Evolutionary conservation across 352 stramenopile species (phyloP).

Genomic region (Globisporangium abappressorium): DNA sequence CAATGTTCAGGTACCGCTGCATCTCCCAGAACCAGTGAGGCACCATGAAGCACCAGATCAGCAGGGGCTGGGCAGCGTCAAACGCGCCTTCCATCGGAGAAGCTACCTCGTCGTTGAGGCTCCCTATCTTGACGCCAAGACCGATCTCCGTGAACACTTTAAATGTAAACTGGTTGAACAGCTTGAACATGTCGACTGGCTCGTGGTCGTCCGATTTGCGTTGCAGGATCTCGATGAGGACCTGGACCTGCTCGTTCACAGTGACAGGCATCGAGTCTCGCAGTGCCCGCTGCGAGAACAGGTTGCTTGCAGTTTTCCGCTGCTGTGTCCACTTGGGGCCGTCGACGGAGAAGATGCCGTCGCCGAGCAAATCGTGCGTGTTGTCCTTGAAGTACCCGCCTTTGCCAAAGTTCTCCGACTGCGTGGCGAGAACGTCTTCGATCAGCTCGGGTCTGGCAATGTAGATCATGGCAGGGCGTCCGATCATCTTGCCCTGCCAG

Average conservation of each 20-base stretch:
- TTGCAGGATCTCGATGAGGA: conserved; percentile 24
- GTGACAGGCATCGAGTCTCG: conserved; percentile 17
- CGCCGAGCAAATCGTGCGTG: no score
- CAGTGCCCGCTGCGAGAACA: conserved; percentile 29
- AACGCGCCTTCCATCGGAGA: no score
- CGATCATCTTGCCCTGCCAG: neutral
- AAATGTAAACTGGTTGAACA: conserved; percentile 49
- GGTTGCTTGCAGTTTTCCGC: conserved; percentile 25
- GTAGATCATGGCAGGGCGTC: neutral
- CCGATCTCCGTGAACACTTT: conserved; percentile 46
- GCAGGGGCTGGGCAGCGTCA: no score
- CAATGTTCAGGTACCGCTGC: conserved; percentile 26
- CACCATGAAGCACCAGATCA: no score
- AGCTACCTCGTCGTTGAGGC: neutral
- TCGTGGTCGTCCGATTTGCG: conserved; percentile 1
- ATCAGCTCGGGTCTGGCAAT: neutral
- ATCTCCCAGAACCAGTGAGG: no score
- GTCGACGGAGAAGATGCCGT: conserved; percentile 23
- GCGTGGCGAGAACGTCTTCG: neutral
- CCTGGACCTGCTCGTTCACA: conserved; percentile 21
- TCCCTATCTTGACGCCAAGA: conserved; percentile 27
- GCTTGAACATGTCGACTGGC: conserved; percentile 27
- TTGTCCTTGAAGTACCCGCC: neutral
- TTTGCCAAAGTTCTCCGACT: neutral
- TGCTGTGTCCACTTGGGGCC: conserved; percentile 29